Evolutionary conservation across 2,329 filamentous ascomycete genomes (phyloP).

Genomic region (Salinomyces thailandicus): DNA sequence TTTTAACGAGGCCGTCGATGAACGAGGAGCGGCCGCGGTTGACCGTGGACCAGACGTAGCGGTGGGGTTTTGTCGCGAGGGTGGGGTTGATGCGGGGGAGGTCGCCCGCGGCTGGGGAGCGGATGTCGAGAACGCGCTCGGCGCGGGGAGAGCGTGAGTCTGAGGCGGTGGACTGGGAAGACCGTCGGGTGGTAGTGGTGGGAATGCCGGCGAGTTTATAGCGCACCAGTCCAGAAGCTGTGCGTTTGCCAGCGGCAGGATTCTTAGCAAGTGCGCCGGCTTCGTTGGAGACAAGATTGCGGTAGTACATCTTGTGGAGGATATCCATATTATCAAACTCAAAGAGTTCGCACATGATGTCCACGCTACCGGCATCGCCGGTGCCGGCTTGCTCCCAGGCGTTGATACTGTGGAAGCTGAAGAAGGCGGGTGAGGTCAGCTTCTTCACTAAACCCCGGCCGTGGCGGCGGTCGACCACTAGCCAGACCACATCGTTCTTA

Average conservation of each 20-base stretch:
- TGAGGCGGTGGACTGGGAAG: not conserved
- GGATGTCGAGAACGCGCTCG: too few relatives aligned
- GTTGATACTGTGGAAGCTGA: slow-evolving; percentile 73
- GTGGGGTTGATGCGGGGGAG: slow-evolving; percentile 55
- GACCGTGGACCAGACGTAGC: slow-evolving; percentile 50
- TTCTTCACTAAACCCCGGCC: slow-evolving; percentile 36
- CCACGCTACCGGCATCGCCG: slow-evolving; percentile 28
- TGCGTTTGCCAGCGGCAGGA: not conserved
- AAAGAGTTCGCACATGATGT: slow-evolving; percentile 56
- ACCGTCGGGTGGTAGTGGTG: not conserved
- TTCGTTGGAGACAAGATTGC: slow-evolving; percentile 41
- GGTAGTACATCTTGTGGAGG: slow-evolving; percentile 58
- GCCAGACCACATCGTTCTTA: slow-evolving; percentile 53
- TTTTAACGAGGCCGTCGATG: slow-evolving; percentile 55
- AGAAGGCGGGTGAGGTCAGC: slow-evolving; percentile 48
- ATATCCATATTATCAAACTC: slow-evolving; percentile 56
- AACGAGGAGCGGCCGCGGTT: slow-evolving; percentile 50
- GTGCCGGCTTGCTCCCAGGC: slow-evolving; percentile 56
- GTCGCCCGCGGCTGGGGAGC: slow-evolving; percentile 39
- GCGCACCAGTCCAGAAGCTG: not conserved
- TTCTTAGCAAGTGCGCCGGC: not conserved
- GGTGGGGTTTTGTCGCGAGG: slow-evolving; percentile 43
- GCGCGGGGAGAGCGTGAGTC: too few relatives aligned
- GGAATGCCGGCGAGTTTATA: not conserved
- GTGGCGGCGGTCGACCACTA: slow-evolving; percentile 58